phyloP scores from a whole-genome alignment of 2,329 filamentous ascomycete genomes.

The Talaromyces sp. region DNA sequence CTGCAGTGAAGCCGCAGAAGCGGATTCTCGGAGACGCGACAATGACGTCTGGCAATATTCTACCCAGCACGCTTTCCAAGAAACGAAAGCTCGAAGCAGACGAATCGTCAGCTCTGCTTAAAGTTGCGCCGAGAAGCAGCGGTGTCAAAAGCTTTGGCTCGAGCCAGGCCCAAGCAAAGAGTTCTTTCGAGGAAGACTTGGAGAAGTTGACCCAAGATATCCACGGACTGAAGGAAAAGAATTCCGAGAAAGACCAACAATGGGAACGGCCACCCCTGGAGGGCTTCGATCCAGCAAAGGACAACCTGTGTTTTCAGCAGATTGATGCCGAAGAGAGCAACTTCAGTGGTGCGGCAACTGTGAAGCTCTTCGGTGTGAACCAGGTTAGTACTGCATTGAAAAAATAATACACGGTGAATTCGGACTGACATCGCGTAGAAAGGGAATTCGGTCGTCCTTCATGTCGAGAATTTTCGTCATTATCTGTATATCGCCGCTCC shows the following conservation, averaged over 20 bases:
- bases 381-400: constrained; percentile 46
- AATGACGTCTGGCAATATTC: constrained; percentile 58
- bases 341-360: constrained; percentile 67
- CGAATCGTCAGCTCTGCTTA: constrained; percentile 47
- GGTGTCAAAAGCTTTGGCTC: constrained; percentile 54
- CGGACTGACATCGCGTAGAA: constrained; percentile 22
- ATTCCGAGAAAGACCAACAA: constrained; percentile 86
- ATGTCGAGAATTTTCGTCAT: constrained; percentile 93
- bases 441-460: constrained; percentile 88
- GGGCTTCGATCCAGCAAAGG: constrained; percentile 57
- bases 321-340: constrained; percentile 93
- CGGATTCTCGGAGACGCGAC: constrained; percentile 65
- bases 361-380: constrained; percentile 93
- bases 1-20: constrained; percentile 56
- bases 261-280: constrained; percentile 68
- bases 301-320: constrained; percentile 83
- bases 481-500: constrained; percentile 94
- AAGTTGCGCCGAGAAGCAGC: constrained; percentile 56
- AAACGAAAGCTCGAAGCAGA: constrained; percentile 71
- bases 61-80: constrained; percentile 56
- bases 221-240: constrained; percentile 74
- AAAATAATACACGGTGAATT: background rate
- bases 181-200: constrained; percentile 84
- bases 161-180: constrained; percentile 67
- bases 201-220: constrained; percentile 97